These are phyloP conservation scores for Plasmodium billcollinsi DNA, from an alignment of 169 alveolate species.

Conservation along the genomic window DNA sequence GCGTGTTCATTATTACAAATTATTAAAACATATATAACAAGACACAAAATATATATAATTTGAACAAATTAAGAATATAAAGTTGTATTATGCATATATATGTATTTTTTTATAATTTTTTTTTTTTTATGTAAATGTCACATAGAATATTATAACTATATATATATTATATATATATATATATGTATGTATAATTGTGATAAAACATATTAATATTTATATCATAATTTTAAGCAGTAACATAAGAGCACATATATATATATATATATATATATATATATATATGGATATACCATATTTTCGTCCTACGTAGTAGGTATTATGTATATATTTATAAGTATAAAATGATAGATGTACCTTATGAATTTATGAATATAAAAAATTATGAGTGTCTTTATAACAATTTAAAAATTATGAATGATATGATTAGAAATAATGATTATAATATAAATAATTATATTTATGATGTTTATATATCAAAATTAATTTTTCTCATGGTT, in stretches of 20 bases:
- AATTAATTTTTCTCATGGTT: background rate
- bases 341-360: conserved; percentile 14
- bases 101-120: no score
- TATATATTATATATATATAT: conserved; percentile 1
- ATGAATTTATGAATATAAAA: conserved; percentile 5
- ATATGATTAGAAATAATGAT: background rate
- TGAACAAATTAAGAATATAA: no score
- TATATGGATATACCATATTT: background rate
- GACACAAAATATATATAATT: no score
- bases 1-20: no score
- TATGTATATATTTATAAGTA: background rate
- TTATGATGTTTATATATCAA: background rate
- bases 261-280: conserved; percentile 15
- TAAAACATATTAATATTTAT: background rate
- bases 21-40: no score
- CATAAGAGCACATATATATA: background rate
- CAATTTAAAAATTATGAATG: conserved; percentile 12
- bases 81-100: no score
- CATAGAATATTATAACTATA: background rate
- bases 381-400: conserved; percentile 1
- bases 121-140: no score
- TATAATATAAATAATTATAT: background rate
- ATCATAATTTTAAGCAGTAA: no score
- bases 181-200: background rate
- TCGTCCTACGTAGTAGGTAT: no score